Evolutionary conservation across 2,329 filamentous ascomycete genomes (phyloP).

Genomic region (Tolypocladium inflatum): DNA sequence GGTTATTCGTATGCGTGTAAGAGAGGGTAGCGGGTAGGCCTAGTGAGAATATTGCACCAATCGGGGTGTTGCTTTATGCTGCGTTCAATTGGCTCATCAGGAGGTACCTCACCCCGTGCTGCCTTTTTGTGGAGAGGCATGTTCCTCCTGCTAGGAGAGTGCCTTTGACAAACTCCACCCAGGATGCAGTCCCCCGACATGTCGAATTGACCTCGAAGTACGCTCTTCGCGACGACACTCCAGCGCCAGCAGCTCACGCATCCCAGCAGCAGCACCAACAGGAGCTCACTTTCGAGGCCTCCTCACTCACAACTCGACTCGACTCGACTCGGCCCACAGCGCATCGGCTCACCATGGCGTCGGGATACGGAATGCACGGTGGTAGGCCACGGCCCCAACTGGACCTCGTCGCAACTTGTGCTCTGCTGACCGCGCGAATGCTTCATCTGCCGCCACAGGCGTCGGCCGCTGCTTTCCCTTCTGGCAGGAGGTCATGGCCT

Average conservation of each 20-base stretch:
- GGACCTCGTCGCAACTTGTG: neutral
- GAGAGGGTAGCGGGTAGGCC: neutral
- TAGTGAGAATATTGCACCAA: constrained; percentile 3
- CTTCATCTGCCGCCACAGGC: constrained; percentile 28
- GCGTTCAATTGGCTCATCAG: constrained; percentile 6
- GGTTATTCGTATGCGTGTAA: neutral
- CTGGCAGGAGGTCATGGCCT: constrained; percentile 98
- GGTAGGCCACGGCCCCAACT: constrained; percentile 40
- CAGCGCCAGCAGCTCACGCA: neutral
- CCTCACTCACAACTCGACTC: neutral
- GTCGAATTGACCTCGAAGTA: neutral
- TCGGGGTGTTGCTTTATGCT: neutral
- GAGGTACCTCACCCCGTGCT: neutral
- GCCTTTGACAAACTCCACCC: neutral
- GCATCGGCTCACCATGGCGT: constrained; percentile 51
- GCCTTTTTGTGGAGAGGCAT: neutral
- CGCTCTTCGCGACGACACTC: neutral
- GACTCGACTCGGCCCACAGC: neutral
- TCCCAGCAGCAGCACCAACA: neutral
- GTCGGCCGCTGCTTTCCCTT: constrained; percentile 88
- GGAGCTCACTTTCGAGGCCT: neutral
- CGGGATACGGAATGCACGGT: constrained; percentile 73
- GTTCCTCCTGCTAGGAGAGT: neutral
- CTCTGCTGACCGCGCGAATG: neutral
- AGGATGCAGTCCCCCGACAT: neutral